Base-by-base conservation (phyloP, 2,329 filamentous ascomycete genomes). In the Colletotrichum filicis region DNA sequence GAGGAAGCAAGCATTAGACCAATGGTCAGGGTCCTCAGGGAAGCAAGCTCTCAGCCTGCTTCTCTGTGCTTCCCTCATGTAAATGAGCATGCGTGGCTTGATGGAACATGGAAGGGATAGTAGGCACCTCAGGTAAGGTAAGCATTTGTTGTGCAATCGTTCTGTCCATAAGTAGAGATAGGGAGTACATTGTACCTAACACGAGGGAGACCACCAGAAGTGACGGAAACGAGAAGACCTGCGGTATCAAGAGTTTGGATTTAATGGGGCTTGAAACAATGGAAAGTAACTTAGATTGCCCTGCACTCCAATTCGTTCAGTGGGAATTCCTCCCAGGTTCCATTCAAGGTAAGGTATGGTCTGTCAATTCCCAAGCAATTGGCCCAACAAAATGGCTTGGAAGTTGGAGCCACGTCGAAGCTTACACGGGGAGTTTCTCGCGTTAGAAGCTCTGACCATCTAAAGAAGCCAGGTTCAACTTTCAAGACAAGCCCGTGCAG, bases 71-170 rank as follows among this genome's bases (percentile, higher is more conserved):
- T 49, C 8, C 42, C 42, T 49, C 42, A 49, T n/a, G 7, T 49
- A 49, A 35, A 49, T 37, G n/a, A 53, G 57, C 46, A 52, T 57
- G 64, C 56, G 35, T 71, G 63, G 57, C 69, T 72, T n/a, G 52
- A 32, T 28, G 28, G 57, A 32, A 22, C 16, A 11, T 12, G 42
- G 30, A 24, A 53, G 22, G 60, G 22, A 63, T 53, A 24, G 28
- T 37, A 32, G 7, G 30, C 30, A 32, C 30, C 30, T 32, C 30
- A 12, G 52, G 28, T 7, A 46, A 26, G 28, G 42, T n/a, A 26
- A 52, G 42, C 5, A 5, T n/a, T 16, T 56, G 42, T 46, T 46
- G 42, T 46, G n/a, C 19, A 46, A n/a, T n/a, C 19, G 42, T 46
- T n/a, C 42, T 46, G 16, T n/a, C 7, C 6, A n/a, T 19, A 19